Evolutionary conservation across 1,139 yeast genomes (phyloP).

Genomic region (Casaregolazyma lundiana): DNA sequence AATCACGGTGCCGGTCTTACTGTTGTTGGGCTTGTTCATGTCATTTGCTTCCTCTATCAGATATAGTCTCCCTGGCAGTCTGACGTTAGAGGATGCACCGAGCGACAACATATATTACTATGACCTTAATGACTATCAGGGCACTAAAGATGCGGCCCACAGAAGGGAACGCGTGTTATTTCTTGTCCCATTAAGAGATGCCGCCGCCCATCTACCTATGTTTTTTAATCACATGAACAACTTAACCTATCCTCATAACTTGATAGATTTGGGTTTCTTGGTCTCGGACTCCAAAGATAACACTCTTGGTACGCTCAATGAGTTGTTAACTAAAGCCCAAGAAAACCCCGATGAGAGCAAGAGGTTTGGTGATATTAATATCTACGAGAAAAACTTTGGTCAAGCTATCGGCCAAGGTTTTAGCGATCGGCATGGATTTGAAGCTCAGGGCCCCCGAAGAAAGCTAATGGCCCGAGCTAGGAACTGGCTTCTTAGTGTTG

Average conservation of each 20-base stretch:
- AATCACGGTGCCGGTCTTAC: constrained; percentile 1
- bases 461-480: constrained; percentile 71
- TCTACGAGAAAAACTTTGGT: constrained; percentile 60
- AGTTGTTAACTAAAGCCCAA: constrained; percentile 46
- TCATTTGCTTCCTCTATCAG: constrained; percentile 1
- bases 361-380: constrained; percentile 56
- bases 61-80: constrained; percentile 10
- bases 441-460: constrained; percentile 69
- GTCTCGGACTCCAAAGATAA: constrained; percentile 67
- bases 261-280: constrained; percentile 60
- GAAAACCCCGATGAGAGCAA: constrained; percentile 52
- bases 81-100: constrained; percentile 25
- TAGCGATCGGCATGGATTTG: constrained; percentile 70
- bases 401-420: constrained; percentile 78
- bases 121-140: constrained; percentile 49
- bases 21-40: neutral
- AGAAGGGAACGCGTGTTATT: constrained; percentile 54
- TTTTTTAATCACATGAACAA: constrained; percentile 57
- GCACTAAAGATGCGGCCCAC: constrained; percentile 54
- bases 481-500: constrained; percentile 62
- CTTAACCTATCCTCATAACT: constrained; percentile 61
- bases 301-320: constrained; percentile 48
- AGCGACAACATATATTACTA: constrained; percentile 46
- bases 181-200: constrained; percentile 68
- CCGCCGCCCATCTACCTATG: constrained; percentile 63